Evolutionary conservation across 2,329 filamentous ascomycete species (phyloP), one percentile per base, ranked within the genome.

Genomic region (Neofusicoccum umdonicola): DNA sequence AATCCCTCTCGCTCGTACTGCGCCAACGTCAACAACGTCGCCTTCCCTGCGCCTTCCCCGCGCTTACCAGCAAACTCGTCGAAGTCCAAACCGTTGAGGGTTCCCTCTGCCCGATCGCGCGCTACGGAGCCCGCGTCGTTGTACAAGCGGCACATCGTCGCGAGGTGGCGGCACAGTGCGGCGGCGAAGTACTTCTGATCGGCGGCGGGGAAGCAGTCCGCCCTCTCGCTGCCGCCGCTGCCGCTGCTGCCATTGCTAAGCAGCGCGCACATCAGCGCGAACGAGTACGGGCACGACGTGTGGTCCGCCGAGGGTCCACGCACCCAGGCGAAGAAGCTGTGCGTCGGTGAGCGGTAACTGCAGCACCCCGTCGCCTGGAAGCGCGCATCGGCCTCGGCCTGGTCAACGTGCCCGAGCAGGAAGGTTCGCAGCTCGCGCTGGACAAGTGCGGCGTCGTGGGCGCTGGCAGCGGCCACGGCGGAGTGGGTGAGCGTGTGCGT

Each of bases 51-150:
- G 42, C 42, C 41, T 62, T 47, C 42, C 19, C 15, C 42, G 17
- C 42, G n/a, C 15, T 45, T 17, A 6, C 12, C n/a, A 8, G 42
- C 62, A 79, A 31, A 31, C 27, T 31, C 27, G 27, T 31, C 6
- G 27, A 31, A 31, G 27, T 31, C 27, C 6, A 31, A 7, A 1
- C 27, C 27, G 6, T 31, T 31, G 6, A 31, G 27, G 1, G 27
- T 7, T 31, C 27, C 27, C 27, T 31, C 78, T 1, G 67, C 69
- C 2, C 35, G 22, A 60, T 75, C 73, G 2, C 72, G 68, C 5
- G 44, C 47, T 2, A 67, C 27, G 12, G 68, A 72, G 1, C 71
- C 73, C 19, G 68, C 70, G 56, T 75, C 72, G 56, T 73, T 75
- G 54, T 72, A 72, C 69, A 65, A 51, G 3, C 72, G 67, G 63